Evolutionary conservation across 2,329 filamentous ascomycete species (phyloP), one percentile per base, ranked within the genome.

Genomic region (Fusarium sp.): DNA sequence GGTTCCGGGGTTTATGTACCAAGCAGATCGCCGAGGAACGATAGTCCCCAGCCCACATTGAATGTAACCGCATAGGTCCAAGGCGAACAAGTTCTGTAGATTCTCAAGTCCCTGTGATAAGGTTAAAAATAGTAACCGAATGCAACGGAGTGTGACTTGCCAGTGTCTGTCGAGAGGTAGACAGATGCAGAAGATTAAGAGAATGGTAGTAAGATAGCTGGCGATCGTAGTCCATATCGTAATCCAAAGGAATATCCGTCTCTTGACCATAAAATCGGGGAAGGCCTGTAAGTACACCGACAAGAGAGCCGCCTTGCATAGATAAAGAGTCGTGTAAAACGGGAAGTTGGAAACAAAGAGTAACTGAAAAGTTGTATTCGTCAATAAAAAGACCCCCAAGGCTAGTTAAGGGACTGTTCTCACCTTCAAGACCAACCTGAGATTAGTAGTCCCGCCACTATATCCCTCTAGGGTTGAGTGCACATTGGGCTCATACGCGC

Each of bases 321-420:
- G 19, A n/a, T 74, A 74, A 4, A 74, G 51, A 0, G 72, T 74
- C 1, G 72, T 71, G 11, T 70, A 74, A 7, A 73, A 74, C 0
- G 72, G 72, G 7, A 74, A 64, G 0, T 49, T 60, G 7, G 25
- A 37, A 4, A 45, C 56, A 4, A 69, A 74, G 0, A 73, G 64
- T 8, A 74, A 26, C 70, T 74, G 14, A 12, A 0, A 0, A 65
- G 52, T 4, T 8, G 1, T 2, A 2, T 4, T 7, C 8, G 6
- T 8, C 1, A 1, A 6, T 4, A 2, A 5, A 6, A 6, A 1
- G 10, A 0, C 2, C 5, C 0, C 0, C 6, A 1, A 1, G 30
- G 7, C 14, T 12, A 9, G 10, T 13, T 18, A 16, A 10, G 18
- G 2, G 7, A 13, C 4, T 3, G 13, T 28, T 13, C 67, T 60